These are phyloP conservation scores for Monotropa hypopitys DNA, from an alignment of 179 eudicot species.

Conservation along the genomic window DNA sequence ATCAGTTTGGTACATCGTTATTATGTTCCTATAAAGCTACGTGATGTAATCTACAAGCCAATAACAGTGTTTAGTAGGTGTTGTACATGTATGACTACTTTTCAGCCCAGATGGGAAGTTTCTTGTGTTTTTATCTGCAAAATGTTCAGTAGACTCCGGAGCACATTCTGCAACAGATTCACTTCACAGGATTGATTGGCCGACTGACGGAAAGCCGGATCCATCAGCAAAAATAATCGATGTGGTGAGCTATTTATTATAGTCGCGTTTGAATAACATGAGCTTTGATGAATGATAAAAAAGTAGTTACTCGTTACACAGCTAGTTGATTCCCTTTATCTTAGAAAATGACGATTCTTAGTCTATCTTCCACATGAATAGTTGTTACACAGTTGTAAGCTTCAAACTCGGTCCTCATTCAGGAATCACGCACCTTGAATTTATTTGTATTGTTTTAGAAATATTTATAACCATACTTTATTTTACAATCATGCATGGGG, in stretches of 20 bases:
- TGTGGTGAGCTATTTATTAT: conserved; percentile 47
- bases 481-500: neutral
- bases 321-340: neutral
- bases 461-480: too few relatives aligned
- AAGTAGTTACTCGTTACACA: neutral
- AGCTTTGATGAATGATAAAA: neutral
- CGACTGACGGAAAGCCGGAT: conserved; percentile 35
- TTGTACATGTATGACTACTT: neutral
- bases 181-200: conserved; percentile 80
- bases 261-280: neutral
- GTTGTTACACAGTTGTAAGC: neutral
- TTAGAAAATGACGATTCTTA: neutral
- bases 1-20: neutral
- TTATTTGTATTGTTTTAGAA: neutral
- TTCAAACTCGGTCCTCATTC: neutral
- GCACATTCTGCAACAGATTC: conserved; percentile 83
- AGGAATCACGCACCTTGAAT: neutral
- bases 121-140: conserved; percentile 80
- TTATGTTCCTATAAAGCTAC: neutral
- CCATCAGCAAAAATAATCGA: conserved; percentile 37
- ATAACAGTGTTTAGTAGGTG: neutral
- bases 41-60: neutral
- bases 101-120: conserved; percentile 76
- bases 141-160: conserved; percentile 69
- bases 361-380: neutral